A percentile compares a stretch with the other conserved stretches of the same genome.
These are phyloP conservation scores for Leucogyrophana mollusca DNA, from an alignment of 768 basidiomycete species.

Conservation along the genomic window DNA sequence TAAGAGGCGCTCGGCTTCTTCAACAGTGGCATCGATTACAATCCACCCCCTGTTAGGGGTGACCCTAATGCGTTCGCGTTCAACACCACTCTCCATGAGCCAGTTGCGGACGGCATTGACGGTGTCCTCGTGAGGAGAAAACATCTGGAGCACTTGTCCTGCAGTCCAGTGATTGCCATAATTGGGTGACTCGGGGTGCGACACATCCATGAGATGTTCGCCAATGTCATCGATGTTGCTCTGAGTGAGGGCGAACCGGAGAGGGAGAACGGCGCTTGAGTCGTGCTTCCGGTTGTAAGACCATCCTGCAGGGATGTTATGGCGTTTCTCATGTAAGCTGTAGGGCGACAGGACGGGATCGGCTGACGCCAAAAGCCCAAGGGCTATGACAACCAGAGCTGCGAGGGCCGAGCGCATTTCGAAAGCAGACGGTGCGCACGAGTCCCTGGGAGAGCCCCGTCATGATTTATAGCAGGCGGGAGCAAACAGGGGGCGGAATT, in stretches of 20 bases:
- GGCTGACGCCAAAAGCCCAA: neutral
- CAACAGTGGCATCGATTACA: constrained; percentile 35
- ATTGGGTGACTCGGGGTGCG: constrained; percentile 47
- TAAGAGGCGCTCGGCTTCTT: constrained; percentile 39
- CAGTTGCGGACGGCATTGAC: constrained; percentile 41
- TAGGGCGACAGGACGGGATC: constrained; percentile 35
- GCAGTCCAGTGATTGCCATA: constrained; percentile 51
- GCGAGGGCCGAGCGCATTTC: no score
- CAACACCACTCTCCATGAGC: constrained; percentile 41
- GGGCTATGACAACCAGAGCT: neutral
- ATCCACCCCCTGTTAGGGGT: constrained; percentile 39
- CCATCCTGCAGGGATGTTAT: constrained; percentile 36
- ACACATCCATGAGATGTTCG: constrained; percentile 43
- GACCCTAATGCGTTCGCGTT: constrained; percentile 34
- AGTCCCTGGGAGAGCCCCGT: no score
- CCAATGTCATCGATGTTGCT: constrained; percentile 44
- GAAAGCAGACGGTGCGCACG: no score
- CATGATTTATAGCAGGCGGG: no score
- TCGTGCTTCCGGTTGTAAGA: constrained; percentile 31
- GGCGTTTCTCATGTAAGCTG: constrained; percentile 37
- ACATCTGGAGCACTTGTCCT: constrained; percentile 39
- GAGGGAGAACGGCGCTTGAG: constrained; percentile 35
- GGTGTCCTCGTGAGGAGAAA: constrained; percentile 42
- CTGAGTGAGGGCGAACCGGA: constrained; percentile 49
- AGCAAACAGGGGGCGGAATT: no score